These are phyloP conservation scores for Heterobasidion annosum DNA, from an alignment of 1,284 basidiomycete species.

Conservation along the genomic window DNA sequence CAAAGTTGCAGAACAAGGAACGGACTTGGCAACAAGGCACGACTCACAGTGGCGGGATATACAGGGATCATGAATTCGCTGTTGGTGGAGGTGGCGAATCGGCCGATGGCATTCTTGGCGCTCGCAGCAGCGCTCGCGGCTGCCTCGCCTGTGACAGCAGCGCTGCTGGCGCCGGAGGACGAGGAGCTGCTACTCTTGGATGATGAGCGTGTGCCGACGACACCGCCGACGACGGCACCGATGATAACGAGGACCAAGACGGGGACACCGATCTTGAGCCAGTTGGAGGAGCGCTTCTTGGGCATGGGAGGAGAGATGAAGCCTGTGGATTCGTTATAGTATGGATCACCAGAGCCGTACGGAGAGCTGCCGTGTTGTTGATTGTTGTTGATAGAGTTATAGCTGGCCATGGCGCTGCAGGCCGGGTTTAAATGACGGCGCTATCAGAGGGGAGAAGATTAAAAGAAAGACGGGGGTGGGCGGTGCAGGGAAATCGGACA, in stretches of 20 bases:
- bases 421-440: constrained; percentile 6
- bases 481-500: background rate
- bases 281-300: constrained; percentile 38
- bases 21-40: constrained; percentile 14
- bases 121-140: constrained; percentile 41
- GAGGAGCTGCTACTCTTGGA: constrained; percentile 13
- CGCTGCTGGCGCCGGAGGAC: constrained; percentile 9
- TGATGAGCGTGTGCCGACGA: constrained; percentile 57
- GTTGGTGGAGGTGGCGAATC: constrained; percentile 70
- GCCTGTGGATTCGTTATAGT: constrained; percentile 59
- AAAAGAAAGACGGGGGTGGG: constrained; percentile 21
- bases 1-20: background rate
- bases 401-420: constrained; percentile 27
- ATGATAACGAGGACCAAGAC: constrained; percentile 58
- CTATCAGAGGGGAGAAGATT: constrained; percentile 3
- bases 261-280: constrained; percentile 62
- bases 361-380: constrained; percentile 22
- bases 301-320: constrained; percentile 40
- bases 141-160: constrained; percentile 19
- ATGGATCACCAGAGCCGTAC: constrained; percentile 51
- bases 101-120: constrained; percentile 51
- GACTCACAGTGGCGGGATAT: constrained; percentile 79
- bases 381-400: constrained; percentile 33
- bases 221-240: constrained; percentile 72
- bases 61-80: constrained; percentile 71